Evolutionary conservation across 2,329 filamentous ascomycete genomes (phyloP), one percentile per base, ranked within the genome.

Genomic region (Ophiocordyceps camponoti-leonardi): DNA sequence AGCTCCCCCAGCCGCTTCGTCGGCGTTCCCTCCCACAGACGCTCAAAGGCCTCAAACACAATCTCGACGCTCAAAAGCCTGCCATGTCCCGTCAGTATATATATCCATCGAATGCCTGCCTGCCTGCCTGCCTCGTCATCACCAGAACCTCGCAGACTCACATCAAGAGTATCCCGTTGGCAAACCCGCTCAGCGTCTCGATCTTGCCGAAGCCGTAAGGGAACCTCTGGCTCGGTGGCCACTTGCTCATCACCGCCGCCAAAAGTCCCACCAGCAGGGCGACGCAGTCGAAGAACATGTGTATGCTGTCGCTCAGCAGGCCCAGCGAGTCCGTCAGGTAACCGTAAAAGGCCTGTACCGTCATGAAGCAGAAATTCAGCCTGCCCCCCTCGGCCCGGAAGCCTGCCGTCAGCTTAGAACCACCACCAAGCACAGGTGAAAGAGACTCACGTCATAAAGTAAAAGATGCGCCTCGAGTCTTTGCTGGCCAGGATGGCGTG

Each of bases 281-380:
- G 33, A 95, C 79, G 53, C 92, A 98, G 63, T 98, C 92, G 55
- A 98, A 96, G 57, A 98, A 90, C 92, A 98, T 98, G 65, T 98
- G 92, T 50, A 98, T 92, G 56, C 88, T 96, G 63, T 98, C 92
- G 53, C 87, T 94, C 18, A 98, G 75, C n/a, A 98, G 72, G 3
- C 92, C 92, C 6, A 98, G 68, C 0, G 92, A 98, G 53, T 94
- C 88, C 4, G 87, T 96, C 12, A 92, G 67, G 55, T 92, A 93
- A 43, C 92, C 92, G 57, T 98, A 98, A 49, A 90, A 86, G 39
- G 88, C 83, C 57, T 98, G 92, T 1, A 98, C 78, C 31, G 84
- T 67, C 92, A 98, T 98, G 61, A 98, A 98, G 7, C 71, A 73
- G 54, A 98, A 87, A 59, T 98, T 98, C 46, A 98, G 74, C 49